A percentile compares a stretch with the other conserved stretches of the same genome.
Conservation (phyloP, 2,329 filamentous ascomycete species). For the Lasiodiplodia citricola region DNA sequence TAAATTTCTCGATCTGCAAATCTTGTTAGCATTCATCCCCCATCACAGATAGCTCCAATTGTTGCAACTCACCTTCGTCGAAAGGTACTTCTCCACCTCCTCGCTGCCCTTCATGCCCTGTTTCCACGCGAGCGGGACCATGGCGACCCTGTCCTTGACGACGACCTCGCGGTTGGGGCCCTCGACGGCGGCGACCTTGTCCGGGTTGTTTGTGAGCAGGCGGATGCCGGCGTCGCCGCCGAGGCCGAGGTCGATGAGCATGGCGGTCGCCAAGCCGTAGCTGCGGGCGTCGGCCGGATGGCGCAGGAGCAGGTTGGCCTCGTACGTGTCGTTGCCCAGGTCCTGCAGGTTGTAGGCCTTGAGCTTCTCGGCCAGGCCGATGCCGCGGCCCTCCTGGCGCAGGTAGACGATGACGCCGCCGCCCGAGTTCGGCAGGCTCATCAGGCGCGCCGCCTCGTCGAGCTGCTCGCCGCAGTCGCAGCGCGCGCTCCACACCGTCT, state of each 20-base stretch:
- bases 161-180: constrained; percentile 86
- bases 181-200: constrained; percentile 94
- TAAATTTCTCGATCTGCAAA: constrained; percentile 57
- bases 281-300: constrained; percentile 94
- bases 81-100: constrained; percentile 92
- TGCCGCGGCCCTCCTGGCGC: constrained; percentile 93
- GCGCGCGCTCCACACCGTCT: constrained; percentile 96
- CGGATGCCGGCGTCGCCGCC: constrained; percentile 73
- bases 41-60: too few species aligned
- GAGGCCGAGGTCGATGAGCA: constrained; percentile 83
- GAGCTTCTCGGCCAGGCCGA: constrained; percentile 91
- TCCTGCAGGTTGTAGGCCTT: constrained; percentile 99
- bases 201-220: constrained; percentile 93
- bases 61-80: constrained; percentile 77
- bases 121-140: constrained; percentile 95
- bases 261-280: constrained; percentile 95
- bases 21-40: constrained; percentile 24
- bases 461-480: constrained; percentile 98
- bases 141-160: constrained; percentile 88
- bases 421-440: constrained; percentile 70
- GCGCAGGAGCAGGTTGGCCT: constrained; percentile 87
- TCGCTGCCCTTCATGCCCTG: constrained; percentile 75
- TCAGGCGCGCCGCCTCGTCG: constrained; percentile 91
- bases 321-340: constrained; percentile 94
- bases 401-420: constrained; percentile 96